These are phyloP conservation scores for Jamesozyma jinghongensis DNA, from an alignment of 805 yeast genomes.

Conservation along the genomic window DNA sequence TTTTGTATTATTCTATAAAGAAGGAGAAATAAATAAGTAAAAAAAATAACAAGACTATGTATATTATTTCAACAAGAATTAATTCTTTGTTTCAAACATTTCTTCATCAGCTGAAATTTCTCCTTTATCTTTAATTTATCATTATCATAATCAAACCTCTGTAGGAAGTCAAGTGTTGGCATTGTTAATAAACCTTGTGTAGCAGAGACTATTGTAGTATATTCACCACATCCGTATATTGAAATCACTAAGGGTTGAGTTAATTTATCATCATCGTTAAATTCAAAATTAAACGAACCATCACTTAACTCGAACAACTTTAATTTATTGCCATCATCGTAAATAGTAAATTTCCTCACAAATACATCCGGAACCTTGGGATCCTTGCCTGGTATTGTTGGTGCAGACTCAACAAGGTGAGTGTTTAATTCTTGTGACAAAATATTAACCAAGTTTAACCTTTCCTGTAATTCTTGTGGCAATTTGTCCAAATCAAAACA, in stretches of 20 bases:
- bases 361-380: conserved; percentile 51
- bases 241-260: not conserved
- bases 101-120: conserved; percentile 50
- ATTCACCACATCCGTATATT: not conserved
- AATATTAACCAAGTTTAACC: conserved; percentile 70
- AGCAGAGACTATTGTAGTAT: not conserved
- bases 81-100: conserved; percentile 41
- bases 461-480: conserved; percentile 47
- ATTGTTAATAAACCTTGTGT: not conserved
- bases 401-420: conserved; percentile 26
- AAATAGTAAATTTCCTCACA: conserved; percentile 69
- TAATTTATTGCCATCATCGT: conserved; percentile 40
- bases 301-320: conserved; percentile 87
- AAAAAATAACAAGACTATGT: not conserved
- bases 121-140: conserved; percentile 12
- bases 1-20: too few relatives aligned
- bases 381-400: conserved; percentile 48
- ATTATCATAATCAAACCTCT: conserved; percentile 1
- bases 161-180: conserved; percentile 3
- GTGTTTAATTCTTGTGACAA: conserved; percentile 54
- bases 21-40: not conserved
- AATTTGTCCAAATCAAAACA: conserved; percentile 32
- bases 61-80: not conserved
- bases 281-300: conserved; percentile 86
- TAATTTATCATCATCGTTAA: conserved; percentile 33